These are phyloP conservation scores for Calocybe gangraenosa DNA, from an alignment of 768 basidiomycete species.

Conservation along the genomic window DNA sequence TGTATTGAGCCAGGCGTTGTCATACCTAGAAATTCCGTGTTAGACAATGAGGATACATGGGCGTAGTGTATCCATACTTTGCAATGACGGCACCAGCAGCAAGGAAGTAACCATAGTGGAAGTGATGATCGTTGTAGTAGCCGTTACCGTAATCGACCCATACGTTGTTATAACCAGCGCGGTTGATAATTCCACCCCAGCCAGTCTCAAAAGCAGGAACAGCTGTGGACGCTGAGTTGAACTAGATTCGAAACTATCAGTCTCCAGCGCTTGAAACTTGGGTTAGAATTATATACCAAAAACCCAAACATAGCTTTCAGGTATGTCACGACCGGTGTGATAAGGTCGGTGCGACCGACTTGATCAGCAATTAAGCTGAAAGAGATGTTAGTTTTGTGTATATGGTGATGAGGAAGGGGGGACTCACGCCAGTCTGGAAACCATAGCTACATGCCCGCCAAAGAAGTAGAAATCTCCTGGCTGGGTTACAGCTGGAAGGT, in stretches of 20 bases:
- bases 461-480: conserved; percentile 33
- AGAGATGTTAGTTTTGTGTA: not conserved
- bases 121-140: conserved; percentile 33
- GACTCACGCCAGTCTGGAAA: conserved; percentile 26
- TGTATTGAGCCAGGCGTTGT: conserved; percentile 22
- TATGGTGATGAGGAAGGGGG: not conserved
- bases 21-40: conserved; percentile 15
- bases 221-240: conserved; percentile 16
- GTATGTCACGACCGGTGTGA: conserved; percentile 21
- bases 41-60: too few relatives aligned
- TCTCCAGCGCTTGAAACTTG: not conserved
- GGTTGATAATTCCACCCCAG: conserved; percentile 32
- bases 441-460: conserved; percentile 24
- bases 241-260: conserved; percentile 8
- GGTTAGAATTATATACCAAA: conserved; percentile 17
- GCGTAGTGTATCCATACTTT: conserved; percentile 15
- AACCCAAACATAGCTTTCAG: conserved; percentile 22
- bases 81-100: conserved; percentile 27
- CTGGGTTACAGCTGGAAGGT: conserved; percentile 41
- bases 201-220: conserved; percentile 29
- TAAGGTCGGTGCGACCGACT: conserved; percentile 26
- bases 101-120: conserved; percentile 32
- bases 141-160: conserved; percentile 32
- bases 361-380: conserved; percentile 28
- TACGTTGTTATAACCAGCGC: conserved; percentile 23